Evolutionary conservation across 768 basidiomycete genomes (phyloP), one percentile per base, ranked within the genome.

Genomic region (Tricholoma terreum): DNA sequence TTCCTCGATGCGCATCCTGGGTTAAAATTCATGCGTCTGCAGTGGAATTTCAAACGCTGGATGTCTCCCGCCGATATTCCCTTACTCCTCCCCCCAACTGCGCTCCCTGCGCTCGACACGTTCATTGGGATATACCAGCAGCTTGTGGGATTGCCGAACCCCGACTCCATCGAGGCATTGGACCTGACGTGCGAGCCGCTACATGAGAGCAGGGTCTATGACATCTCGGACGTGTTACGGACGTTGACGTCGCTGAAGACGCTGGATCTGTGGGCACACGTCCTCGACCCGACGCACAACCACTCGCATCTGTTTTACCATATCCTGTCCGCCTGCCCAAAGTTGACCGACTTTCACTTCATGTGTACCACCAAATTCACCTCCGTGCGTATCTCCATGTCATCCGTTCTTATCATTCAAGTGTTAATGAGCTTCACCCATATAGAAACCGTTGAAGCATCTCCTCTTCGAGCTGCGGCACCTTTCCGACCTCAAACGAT

Each of bases 21-120:
- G 5, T 65, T 82, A 14, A 75, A 71, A 34, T 77, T 75, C 57
- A 67, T 81, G 30, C 74, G 78, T 10, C 71, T 81, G 42, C 67
- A 77, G 24, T 82, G 81, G 80, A 80, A 78, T 57, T 80, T 81
- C 63, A 77, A 76, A 52, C 67, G 75, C 11, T 81, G 79, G 79
- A 73, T 80, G 68, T 78, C 77, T 1, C 80, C 80, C 1, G 69
- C 73, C 55, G 61, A 63, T 1, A 71, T 77, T 24, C 70, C 69
- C 2, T 65, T 76, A 63, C 62, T 64, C 11, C 67, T 79, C 12
- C 64, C 61, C 22, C 62, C 63, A 40, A 46, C 50, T 1, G 65
- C 73, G 0, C 62, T 78, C 3, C 75, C 77, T 0, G 58, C 58
- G 0, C 61, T 81, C 6, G 73, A 74, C 21, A 75, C 77, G 0